Conservation (phyloP, 306 rosid genomes). For the Casuarina equisetifolia region DNA sequence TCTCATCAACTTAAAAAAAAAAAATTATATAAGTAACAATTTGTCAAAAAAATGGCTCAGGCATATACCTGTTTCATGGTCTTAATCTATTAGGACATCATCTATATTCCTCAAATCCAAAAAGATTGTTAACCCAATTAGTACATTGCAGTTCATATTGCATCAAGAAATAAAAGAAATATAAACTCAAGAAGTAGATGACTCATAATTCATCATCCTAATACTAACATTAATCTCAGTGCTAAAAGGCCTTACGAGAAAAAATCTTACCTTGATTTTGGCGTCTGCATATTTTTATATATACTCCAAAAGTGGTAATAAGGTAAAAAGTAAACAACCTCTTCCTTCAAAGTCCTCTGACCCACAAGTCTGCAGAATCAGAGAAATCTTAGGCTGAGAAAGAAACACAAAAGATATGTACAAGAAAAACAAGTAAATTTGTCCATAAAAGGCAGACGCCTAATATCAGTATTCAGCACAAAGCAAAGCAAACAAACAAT, state of each 20-base stretch:
- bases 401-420: constrained; percentile 48
- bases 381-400: constrained; percentile 44
- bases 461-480: constrained; percentile 47
- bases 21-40: too few relatives aligned
- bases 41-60: background rate
- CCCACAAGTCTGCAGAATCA: constrained; percentile 60
- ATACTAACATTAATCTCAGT: constrained; percentile 4
- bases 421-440: constrained; percentile 18
- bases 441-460: constrained; percentile 35
- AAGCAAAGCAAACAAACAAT: constrained; percentile 54
- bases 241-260: constrained; percentile 18
- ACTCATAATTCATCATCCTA: too few relatives aligned
- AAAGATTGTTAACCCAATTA: background rate
- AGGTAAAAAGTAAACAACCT: constrained; percentile 34
- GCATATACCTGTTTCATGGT: background rate
- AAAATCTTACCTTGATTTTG: constrained; percentile 68
- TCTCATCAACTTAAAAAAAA: too few relatives aligned
- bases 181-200: background rate
- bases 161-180: background rate
- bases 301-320: constrained; percentile 16
- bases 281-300: constrained; percentile 67
- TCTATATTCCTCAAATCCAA: background rate
- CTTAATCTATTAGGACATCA: background rate
- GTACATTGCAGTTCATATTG: background rate
- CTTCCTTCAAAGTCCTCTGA: constrained; percentile 43